Base-by-base conservation (phyloP, 345 rosid genomes). In the Eucalyptus sideroxylon region DNA sequence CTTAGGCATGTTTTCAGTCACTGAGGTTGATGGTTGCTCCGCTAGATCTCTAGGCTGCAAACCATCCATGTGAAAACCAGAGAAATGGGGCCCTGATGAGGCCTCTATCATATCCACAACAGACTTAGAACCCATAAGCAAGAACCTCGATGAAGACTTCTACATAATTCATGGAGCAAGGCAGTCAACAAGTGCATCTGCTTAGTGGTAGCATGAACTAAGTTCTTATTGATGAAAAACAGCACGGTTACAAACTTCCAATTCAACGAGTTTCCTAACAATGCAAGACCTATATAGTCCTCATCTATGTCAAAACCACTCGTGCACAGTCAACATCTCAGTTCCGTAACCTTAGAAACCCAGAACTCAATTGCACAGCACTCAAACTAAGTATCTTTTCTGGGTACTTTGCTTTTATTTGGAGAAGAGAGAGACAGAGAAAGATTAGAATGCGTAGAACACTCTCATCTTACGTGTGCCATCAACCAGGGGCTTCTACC, bases 41-140 rank as follows among this genome's bases (percentile, higher is more conserved):
- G 88, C 92, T 31, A 59, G 90, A 89, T 77, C 91, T 59, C 91
- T 91, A 14, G 91, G 87, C 65, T 91, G 94, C 92, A 95, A 88
- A 67, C 93, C 96, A 93, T 97, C 89, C 97, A 96, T 93, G 90
- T 95, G 97, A 91, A 97, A 95, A 51, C 98, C 98, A 89, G 99
- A 97, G 92, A 95, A 98, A 92, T 98, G 99, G 82, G 91, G 96
- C 50, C 95, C 93, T 2, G 98, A 95, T 16, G 99, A 96, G 65
- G 97, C 95, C 94, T 98, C 96, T 82, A 97, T 95, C 97, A 97
- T 93, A 92, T 96, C 99, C 86, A 93, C 97, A 51, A 97, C 98
- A 37, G 98, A 94, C 77, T 93, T 94, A 89, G 94, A 94, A 87
- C 83, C 97, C 97, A 95, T 96, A 50, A 15, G 85, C 86, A 81